Conservation (phyloP, 345 rosid species). For the Firmiana major region DNA sequence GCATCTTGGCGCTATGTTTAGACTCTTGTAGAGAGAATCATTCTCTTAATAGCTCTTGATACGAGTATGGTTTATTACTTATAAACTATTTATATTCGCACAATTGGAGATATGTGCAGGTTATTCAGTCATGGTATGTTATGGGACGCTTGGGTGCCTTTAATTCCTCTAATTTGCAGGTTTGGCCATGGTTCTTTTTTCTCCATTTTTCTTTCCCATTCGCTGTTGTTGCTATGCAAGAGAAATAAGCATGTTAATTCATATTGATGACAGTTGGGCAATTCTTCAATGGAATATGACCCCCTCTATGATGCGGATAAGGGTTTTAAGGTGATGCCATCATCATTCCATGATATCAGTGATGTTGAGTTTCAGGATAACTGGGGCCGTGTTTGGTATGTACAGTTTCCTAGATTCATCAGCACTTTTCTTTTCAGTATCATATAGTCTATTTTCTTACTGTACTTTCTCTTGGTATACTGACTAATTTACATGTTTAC, state of each 20-base stretch:
- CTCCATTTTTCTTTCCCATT: background rate
- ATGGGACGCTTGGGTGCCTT: slow-evolving; percentile 95
- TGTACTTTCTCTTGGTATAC: background rate
- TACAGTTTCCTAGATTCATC: slow-evolving; percentile 21
- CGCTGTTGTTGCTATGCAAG: background rate
- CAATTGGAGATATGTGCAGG: slow-evolving; percentile 39
- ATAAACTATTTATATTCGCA: background rate
- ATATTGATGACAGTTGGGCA: slow-evolving; percentile 57
- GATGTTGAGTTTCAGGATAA: slow-evolving; percentile 95
- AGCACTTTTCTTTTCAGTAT: background rate
- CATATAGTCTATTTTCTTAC: background rate
- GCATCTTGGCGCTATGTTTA: background rate
- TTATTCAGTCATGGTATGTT: slow-evolving; percentile 88
- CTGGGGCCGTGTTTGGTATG: slow-evolving; percentile 96
- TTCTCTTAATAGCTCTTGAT: background rate
- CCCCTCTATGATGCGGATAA: slow-evolving; percentile 80
- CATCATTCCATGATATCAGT: slow-evolving; percentile 88
- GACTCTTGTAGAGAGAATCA: background rate
- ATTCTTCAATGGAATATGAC: slow-evolving; percentile 68
- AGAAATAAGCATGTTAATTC: background rate
- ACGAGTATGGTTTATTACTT: background rate
- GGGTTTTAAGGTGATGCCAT: slow-evolving; percentile 76
- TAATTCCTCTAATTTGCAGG: slow-evolving; percentile 93
- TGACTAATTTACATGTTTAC: slow-evolving; percentile 7
- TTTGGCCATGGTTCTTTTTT: slow-evolving; percentile 25